Percentiles rank a stretch among this genome's conserved stretches.
These are phyloP conservation scores for Metschnikowia baotianmanensis DNA, from an alignment of 805 yeast genomes.

Conservation along the genomic window DNA sequence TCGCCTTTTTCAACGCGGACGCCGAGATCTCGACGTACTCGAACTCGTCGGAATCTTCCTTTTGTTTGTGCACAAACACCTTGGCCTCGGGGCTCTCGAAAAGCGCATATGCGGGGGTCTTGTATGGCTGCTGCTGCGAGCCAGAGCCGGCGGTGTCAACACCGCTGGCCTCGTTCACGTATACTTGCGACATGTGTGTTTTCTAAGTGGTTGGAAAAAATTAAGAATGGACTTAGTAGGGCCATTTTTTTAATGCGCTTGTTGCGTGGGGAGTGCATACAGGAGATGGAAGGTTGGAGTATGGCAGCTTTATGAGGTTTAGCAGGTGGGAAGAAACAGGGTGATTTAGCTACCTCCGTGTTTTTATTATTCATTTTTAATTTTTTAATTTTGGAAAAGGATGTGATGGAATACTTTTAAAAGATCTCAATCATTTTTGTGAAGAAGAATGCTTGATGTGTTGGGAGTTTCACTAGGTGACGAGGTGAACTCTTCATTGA, in stretches of 20 bases:
- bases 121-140: constrained; percentile 65
- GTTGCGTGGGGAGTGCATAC: too few species aligned
- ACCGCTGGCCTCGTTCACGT: constrained; percentile 75
- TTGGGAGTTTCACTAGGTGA: not conserved
- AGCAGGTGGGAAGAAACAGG: too few species aligned
- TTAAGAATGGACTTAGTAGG: not conserved
- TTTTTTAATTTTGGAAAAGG: too few species aligned
- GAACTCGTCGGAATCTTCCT: constrained; percentile 48
- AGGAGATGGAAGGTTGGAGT: not conserved
- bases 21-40: constrained; percentile 78
- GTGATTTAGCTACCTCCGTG: too few species aligned
- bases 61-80: constrained; percentile 57
- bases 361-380: too few species aligned
- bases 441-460: too few species aligned
- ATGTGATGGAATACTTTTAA: too few species aligned
- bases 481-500: not conserved
- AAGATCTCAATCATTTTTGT: not conserved
- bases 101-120: constrained; percentile 81
- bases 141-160: constrained; percentile 66
- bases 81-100: constrained; percentile 52
- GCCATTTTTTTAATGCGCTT: too few species aligned
- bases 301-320: too few species aligned
- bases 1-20: constrained; percentile 92
- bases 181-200: constrained; percentile 42
- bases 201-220: not conserved